Percentiles rank a stretch among this genome's conserved stretches.
These are phyloP conservation scores for Escovopsis sp. DNA, from an alignment of 2,329 filamentous ascomycete species.

Conservation along the genomic window DNA sequence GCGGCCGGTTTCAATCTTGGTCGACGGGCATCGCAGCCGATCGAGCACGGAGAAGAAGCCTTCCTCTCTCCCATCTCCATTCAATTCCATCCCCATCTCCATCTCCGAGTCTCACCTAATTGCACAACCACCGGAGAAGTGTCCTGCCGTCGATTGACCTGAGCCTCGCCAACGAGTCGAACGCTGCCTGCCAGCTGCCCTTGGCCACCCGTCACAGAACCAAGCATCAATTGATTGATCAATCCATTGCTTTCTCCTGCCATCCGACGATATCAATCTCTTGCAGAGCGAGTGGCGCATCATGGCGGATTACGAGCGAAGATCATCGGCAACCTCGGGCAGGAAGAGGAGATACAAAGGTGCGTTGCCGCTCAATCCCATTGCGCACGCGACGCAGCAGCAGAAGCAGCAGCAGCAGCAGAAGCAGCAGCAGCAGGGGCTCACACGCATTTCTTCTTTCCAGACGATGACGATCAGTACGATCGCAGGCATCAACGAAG, in stretches of 20 bases:
- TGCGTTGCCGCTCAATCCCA: constrained; percentile 23
- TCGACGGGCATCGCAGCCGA: no score
- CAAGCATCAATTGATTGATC: constrained; percentile 4
- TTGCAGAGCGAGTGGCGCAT: constrained; percentile 3
- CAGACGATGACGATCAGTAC: constrained; percentile 59
- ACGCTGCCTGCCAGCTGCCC: no score
- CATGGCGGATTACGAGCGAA: constrained; percentile 44
- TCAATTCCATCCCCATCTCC: no score
- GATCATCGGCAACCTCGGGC: constrained; percentile 38
- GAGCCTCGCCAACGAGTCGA: no score
- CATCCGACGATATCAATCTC: neutral
- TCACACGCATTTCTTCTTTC: neutral
- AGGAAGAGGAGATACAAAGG: constrained; percentile 73
- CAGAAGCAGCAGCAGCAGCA: neutral
- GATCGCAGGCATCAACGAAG: constrained; percentile 61
- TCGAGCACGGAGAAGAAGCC: no score
- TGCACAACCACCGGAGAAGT: no score
- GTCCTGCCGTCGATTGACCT: no score
- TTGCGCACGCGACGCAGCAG: neutral
- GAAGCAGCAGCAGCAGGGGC: neutral
- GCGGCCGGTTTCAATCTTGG: no score
- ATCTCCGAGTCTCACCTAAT: no score
- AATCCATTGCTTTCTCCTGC: neutral
- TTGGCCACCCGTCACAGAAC: neutral
- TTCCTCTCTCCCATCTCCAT: no score